Base-by-base conservation (phyloP, 202 grass and related monocot genomes). In the Bolboschoenoplectus hybrid region DNA sequence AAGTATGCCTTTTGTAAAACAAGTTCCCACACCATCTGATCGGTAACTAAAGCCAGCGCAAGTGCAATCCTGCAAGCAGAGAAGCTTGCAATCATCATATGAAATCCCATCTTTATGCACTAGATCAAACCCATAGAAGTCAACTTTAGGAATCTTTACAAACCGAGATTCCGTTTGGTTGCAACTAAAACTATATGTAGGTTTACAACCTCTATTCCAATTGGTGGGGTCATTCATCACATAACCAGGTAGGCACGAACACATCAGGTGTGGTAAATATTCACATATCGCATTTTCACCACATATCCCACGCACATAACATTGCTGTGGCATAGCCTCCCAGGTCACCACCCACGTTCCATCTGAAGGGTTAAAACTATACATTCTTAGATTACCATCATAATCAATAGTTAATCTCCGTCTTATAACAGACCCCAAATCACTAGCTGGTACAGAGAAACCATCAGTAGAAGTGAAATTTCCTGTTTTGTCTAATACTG, bases 101-200 rank as follows among this genome's bases (percentile, higher is more conserved):
- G 91, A 81, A 39, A 93, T 8, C 0, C 74, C 49, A 6, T 8
- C 0, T 45, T 53, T 75, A 81, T 53, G 87, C 71, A 17, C 72
- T 49, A 84, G 7, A 85, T 95, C 91, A 63, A 93, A 95, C 35
- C 93, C 93, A 82, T 91, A 93, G 50, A 91, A 95, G n/a, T 95
- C 87, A 1, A 86, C 88, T 1, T 55, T 39, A 6, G 88, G 81
- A 70, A 96, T 47, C 81, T 93, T 84, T 64, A 93, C 44, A 52
- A 96, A 96, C 2, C 86, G 78, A 83, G 83, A 91, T 86, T 88
- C 64, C 71, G 11, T 51, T 60, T 51, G 66, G 82, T 85, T 83
- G 89, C 91, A 89, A 49, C 58, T 88, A 41, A 46, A 81, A 44
- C 17, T 81, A 61, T 58, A 81, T 51, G 3, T 81, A 4, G 78